Base-by-base conservation (phyloP, 352 stramenopile species). In the Aphanomyces stellatus region DNA sequence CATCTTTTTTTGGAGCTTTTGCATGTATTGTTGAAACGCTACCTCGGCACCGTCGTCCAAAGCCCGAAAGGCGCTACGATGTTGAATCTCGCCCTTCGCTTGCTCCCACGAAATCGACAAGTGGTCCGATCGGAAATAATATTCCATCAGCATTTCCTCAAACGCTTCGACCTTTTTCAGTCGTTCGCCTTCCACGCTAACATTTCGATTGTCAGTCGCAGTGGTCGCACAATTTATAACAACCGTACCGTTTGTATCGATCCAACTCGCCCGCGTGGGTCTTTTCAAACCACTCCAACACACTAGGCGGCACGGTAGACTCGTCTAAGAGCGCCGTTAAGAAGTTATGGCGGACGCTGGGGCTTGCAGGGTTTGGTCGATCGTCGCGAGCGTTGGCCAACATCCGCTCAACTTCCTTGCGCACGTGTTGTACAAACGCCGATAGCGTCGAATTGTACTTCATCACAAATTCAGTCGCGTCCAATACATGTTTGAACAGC, bases 21-120 rank as follows among this genome's bases (percentile, higher is more conserved):
- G 69, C 25, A 81, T 57, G 65, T 67, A 67, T 2, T 49, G 37
- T 40, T 67, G 28, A 57, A 88, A 89, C 1, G 57, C 70, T 1
- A 33, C 63, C 0, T 70, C 64, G 8, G 87, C 76, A 0, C 75
- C 63, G 25, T 51, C 69, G 17, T 80, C 72, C 53, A 86, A 82
- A 4, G 59, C 72, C 17, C 76, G 48, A 15, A 70, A 70, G 56
- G 77, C 74, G 24, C 35, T 57, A 8, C 42, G 51, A 31, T 55
- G 53, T 19, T 67, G 25, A 10, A 64, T 11, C n/a, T 71, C 43
- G 4, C 15, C 41, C n/a, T 31, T 40, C 6, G 51, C 67, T 15
- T 62, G 17, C 10, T 69, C 59, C 63, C 63, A 70, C 1, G 63
- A 15, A 13, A 48, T 53, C 17, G 62, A 30, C 34, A 70, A 53